Evolutionary conservation across 2,329 filamentous ascomycete genomes (phyloP).

Genomic region (Penicillium rolfsii): DNA sequence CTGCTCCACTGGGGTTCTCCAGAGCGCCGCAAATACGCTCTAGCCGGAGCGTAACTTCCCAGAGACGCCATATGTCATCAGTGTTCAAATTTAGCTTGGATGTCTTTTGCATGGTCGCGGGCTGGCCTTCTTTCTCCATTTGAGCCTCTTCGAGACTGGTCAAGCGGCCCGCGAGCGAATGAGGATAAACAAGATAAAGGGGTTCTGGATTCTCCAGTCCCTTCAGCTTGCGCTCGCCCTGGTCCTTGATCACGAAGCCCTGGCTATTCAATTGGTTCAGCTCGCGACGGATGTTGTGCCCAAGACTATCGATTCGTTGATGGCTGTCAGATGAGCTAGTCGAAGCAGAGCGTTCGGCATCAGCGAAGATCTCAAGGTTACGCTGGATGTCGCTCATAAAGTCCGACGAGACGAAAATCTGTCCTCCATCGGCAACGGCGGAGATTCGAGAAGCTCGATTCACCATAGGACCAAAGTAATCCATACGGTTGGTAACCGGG

Average conservation of each 20-base stretch:
- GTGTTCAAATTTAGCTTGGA: constrained; percentile 77
- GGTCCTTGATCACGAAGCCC: constrained; percentile 95
- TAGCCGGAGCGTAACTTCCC: constrained; percentile 83
- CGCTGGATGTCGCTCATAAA: constrained; percentile 96
- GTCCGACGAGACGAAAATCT: constrained; percentile 95
- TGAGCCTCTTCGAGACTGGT: constrained; percentile 49
- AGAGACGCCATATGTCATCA: constrained; percentile 83
- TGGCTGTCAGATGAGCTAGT: constrained; percentile 73
- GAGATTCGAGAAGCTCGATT: constrained; percentile 95
- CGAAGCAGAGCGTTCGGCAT: constrained; percentile 72
- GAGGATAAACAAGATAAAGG: constrained; percentile 93
- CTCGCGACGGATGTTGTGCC: constrained; percentile 81
- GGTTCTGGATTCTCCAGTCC: constrained; percentile 96
- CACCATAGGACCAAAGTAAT: constrained; percentile 99
- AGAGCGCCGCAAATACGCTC: constrained; percentile 91
- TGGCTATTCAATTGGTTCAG: constrained; percentile 83
- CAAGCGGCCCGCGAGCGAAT: constrained; percentile 75
- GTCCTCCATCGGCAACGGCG: constrained; percentile 90
- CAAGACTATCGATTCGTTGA: constrained; percentile 70
- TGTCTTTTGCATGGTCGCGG: constrained; percentile 61
- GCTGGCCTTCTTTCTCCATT: constrained; percentile 46
- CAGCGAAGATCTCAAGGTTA: constrained; percentile 85
- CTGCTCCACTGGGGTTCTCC: constrained; percentile 67
- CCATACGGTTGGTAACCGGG: constrained; percentile 96
- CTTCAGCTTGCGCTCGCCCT: constrained; percentile 93